Evolutionary conservation across 768 basidiomycete genomes (phyloP), one percentile per base, ranked within the genome.

Genomic region (Gelatoporia subvermispora): DNA sequence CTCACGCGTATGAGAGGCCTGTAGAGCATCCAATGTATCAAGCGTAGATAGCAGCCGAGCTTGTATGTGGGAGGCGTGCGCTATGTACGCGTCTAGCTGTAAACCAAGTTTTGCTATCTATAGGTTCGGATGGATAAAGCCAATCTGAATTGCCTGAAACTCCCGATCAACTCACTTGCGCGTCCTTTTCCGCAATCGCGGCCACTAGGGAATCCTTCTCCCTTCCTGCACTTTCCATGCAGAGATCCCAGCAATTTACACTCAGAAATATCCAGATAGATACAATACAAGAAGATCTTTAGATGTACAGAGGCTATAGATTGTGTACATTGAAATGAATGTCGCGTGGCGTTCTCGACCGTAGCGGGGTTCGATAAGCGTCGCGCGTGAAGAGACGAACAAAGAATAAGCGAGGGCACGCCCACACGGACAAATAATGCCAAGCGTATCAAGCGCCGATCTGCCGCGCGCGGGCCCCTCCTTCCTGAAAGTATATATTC

Each of bases 31-130:
- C 31, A 82, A 60, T 2, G 70, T 64, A 52, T 81, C 78, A 9
- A 79, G 65, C 0, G 77, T 72, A n/a, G 70, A 63, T 38, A 73
- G 51, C 20, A 82, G 65, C 20, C 79, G 77, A 16, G 65, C 65
- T 15, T 77, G 76, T 1, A 74, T 54, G 16, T 72, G 66, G 2
- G 77, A 73, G 9, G 67, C 59, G 11, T 68, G 70, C 8, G 74
- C 67, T 8, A 51, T 61, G 40, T 72, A 63, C 2, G 68, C 71
- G 17, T 70, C 61, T 18, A 70, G 45, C 45, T 67, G 62, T 8
- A 57, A 47, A 39, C 69, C 57, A 20, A 73, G 60, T 42, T 52
- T 44, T 13, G 50, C 42, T 28, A 57, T 55, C 61, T 63, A n/a
- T 9, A 36, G 15, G 11, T 22, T 35, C 20, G 23, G 13, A 24